phyloP scores from a whole-genome alignment of 768 basidiomycete species.

The Exidia glandulosa region DNA sequence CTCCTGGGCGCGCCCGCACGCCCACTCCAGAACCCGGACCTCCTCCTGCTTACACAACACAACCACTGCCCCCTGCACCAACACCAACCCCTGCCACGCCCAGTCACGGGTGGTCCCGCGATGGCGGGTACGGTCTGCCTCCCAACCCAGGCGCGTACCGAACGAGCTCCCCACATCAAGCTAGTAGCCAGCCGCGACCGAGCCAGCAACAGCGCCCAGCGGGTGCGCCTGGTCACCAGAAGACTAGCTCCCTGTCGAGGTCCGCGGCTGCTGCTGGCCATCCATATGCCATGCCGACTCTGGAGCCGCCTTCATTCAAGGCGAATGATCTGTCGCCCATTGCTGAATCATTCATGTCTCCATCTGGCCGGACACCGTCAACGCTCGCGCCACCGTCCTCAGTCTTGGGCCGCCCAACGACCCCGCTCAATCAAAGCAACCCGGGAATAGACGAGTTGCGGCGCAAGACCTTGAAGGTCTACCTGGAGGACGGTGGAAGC shows the following conservation, averaged over 20 bases:
- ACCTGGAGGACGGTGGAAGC: constrained; percentile 70
- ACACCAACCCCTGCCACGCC: constrained; percentile 28
- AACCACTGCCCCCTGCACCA: constrained; percentile 25
- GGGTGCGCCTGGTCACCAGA: constrained; percentile 10
- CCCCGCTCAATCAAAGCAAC: constrained; percentile 31
- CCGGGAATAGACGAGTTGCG: constrained; percentile 68
- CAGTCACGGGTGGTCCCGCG: constrained; percentile 33
- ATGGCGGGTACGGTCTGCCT: constrained; percentile 19
- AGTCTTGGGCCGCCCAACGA: constrained; percentile 34
- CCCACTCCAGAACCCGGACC: constrained; percentile 46
- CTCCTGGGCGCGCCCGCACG: constrained; percentile 33
- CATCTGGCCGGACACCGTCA: constrained; percentile 2
- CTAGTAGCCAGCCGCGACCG: neutral
- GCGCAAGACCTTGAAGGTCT: constrained; percentile 80
- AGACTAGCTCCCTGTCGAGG: neutral
- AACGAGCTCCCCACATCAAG: neutral
- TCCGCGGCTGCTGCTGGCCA: neutral
- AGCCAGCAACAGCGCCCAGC: neutral
- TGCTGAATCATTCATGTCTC: constrained; percentile 44
- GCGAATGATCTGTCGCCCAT: constrained; percentile 43
- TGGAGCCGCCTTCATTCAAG: constrained; percentile 16
- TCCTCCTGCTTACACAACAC: constrained; percentile 22
- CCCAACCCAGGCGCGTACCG: neutral
- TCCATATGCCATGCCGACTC: constrained; percentile 7
- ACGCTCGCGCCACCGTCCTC: constrained; percentile 1